Evolutionary conservation across 2,329 filamentous ascomycete species (phyloP), one percentile per base, ranked within the genome.

Genomic region (Sarocladiaceae sp.): DNA sequence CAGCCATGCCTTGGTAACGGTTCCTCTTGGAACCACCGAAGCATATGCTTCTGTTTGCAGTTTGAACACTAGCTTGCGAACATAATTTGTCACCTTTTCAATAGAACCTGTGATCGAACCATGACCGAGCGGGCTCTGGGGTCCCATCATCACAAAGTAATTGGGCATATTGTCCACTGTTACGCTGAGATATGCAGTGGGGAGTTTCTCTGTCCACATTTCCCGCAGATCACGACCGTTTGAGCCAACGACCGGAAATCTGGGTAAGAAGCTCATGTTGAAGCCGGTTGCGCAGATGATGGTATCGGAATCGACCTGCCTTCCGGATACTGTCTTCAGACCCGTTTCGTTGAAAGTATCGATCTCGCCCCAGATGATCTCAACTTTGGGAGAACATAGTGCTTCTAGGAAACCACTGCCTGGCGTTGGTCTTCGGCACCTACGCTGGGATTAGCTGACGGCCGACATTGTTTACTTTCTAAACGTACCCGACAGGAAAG

Each of bases 221-320:
- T 76, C 68, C 48, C 72, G 72, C 23, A 79, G 61, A 48, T 76
- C 72, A 6, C 58, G 50, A 15, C 72, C 72, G n/a, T 63, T 52
- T 16, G 67, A 61, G 10, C 72, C 72, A 5, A 72, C 55, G n/a
- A 78, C 57, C 1, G 72, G 72, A 47, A 75, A 78, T 1, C 69
- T 64, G 3, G 74, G 73, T 6, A 64, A 55, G 54, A 76, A 78
- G 1, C 70, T 74, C 4, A 68, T 69, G 51, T 78, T 68, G 52
- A 76, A 78, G 1, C 75, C 74, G 0, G 74, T 78, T 13, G 74
- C 76, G 47, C 74, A 77, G 39, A 81, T 64, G 18, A 82, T 69
- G 11, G 67, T 66, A 51, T 82, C 78, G 12, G 76, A 67, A 26
- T 71, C 62, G 42, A 74, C 55, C 26, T 7, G 7, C 26, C 9